Base-by-base conservation (phyloP, 2,329 filamentous ascomycete species). In the Aspergillus pseudoviridinutans region DNA sequence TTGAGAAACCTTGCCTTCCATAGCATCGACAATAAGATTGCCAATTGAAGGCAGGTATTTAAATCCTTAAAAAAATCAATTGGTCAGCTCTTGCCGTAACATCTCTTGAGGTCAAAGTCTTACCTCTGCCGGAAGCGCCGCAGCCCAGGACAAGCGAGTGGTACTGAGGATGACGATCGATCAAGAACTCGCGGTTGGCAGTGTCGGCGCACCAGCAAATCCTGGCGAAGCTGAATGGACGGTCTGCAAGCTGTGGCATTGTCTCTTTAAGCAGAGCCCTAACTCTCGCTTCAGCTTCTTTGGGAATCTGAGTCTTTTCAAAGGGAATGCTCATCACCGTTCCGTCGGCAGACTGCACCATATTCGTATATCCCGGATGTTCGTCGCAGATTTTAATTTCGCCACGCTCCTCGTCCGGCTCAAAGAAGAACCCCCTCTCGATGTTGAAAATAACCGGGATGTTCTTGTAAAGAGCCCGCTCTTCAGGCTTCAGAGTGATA, bases 141-240 rank as follows among this genome's bases (percentile, higher is more conserved):
- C 79, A 75, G 7, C 78, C 81, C 12, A 83, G 61, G 2, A 80
- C 66, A n/a, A 82, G 64, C 35, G 72, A 76, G 28, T 67, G 61
- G 50, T 75, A 71, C 5, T 74, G 67, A 0, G 81, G 80, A 66
- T 84, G 81, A 46, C 67, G 71, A 49, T 78, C 78, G 56, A 85
- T 82, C 6, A 85, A 64, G 57, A 84, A 82, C 42, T 78, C 72
- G 1, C 81, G 74, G 65, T 85, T 79, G 0, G 79, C 76, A 0
- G 82, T 84, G 61, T 84, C 83, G 0, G 81, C 79, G 58, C 81
- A 82, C 82, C 83, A 84, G 66, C 82, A 84, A 49, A 85, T 78
- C 4, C 80, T 71, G 3, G 79, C 79, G 58, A 81, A 82, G 51
- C 72, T 78, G 53, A 85, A 80, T 0, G 75, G 74, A 1, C 82